A percentile compares a stretch with the other conserved stretches of the same genome.
These are phyloP conservation scores for Maudiozyma humilis DNA, from an alignment of 1,139 yeast genomes.

Conservation along the genomic window DNA sequence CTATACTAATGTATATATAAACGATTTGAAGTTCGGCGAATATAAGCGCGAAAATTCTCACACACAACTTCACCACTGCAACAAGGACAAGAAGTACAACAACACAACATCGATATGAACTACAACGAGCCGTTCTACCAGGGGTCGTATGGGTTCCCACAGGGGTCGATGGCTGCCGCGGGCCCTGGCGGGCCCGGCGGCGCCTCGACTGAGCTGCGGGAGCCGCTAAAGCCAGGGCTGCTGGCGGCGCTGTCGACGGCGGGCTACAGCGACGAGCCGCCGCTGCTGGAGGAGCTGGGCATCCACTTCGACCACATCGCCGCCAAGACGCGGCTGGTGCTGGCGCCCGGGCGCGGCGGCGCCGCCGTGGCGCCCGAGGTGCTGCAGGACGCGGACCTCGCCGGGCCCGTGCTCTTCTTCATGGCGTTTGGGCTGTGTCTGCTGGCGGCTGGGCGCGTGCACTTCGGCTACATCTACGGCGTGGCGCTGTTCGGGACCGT, in stretches of 20 bases:
- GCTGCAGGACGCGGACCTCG: constrained; percentile 84
- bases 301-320: constrained; percentile 85
- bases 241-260: constrained; percentile 89
- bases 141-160: constrained; percentile 29
- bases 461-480: constrained; percentile 94
- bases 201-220: constrained; percentile 20
- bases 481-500: constrained; percentile 88
- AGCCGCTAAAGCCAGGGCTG: constrained; percentile 63
- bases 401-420: constrained; percentile 91
- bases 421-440: constrained; percentile 79
- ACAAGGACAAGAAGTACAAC: no score
- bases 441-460: constrained; percentile 81
- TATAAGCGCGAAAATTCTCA: no score
- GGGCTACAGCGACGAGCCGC: constrained; percentile 92
- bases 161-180: constrained; percentile 29
- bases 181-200: background rate
- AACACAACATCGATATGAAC: no score
- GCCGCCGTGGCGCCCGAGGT: constrained; percentile 69
- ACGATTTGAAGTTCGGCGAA: no score
- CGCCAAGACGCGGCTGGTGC: constrained; percentile 76
- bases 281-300: constrained; percentile 85
- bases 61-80: no score
- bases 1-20: no score
- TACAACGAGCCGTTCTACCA: no score
- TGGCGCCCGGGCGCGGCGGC: constrained; percentile 49